Evolutionary conservation across 768 basidiomycete genomes (phyloP).

Genomic region (Floccularia luteovirens): DNA sequence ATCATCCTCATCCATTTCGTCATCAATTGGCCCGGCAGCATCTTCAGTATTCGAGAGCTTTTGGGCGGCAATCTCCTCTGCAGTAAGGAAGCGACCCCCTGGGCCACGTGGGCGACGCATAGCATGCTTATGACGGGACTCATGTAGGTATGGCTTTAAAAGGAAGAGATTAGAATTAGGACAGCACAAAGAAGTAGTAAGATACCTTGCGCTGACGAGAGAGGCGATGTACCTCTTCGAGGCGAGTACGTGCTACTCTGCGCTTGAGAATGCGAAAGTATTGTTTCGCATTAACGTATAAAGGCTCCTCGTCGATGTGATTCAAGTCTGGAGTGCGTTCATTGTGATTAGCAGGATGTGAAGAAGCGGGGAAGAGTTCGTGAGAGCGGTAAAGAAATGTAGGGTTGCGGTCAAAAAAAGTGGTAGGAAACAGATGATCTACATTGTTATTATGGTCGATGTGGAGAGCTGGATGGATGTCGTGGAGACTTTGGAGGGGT

Average conservation of each 20-base stretch:
- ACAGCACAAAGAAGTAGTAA: slow-evolving; percentile 5
- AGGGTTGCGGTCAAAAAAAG: slow-evolving; percentile 16
- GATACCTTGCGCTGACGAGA: slow-evolving; percentile 87
- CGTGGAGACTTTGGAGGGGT: no score
- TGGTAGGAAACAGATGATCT: slow-evolving; percentile 1
- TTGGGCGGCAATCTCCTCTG: slow-evolving; percentile 88
- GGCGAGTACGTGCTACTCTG: slow-evolving; percentile 79
- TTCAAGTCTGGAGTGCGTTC: slow-evolving; percentile 12
- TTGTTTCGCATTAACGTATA: slow-evolving; percentile 99
- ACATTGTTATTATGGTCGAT: background rate
- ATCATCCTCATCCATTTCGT: slow-evolving; percentile 35
- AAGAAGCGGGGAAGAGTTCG: slow-evolving; percentile 17
- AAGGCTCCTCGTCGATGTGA: slow-evolving; percentile 86
- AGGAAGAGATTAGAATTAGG: slow-evolving; percentile 5
- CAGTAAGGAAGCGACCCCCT: slow-evolving; percentile 95
- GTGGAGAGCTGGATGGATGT: no score
- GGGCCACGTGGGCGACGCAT: slow-evolving; percentile 96
- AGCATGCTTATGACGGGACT: slow-evolving; percentile 96
- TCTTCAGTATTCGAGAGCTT: slow-evolving; percentile 35
- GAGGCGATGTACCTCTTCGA: slow-evolving; percentile 91
- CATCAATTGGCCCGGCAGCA: slow-evolving; percentile 16
- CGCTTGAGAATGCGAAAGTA: slow-evolving; percentile 98
- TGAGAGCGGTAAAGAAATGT: slow-evolving; percentile 8
- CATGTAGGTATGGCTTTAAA: slow-evolving; percentile 89
- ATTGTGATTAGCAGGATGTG: slow-evolving; percentile 10